These are phyloP conservation scores for Monilinia fructicola DNA, from an alignment of 2,329 filamentous ascomycete species.

Conservation along the genomic window DNA sequence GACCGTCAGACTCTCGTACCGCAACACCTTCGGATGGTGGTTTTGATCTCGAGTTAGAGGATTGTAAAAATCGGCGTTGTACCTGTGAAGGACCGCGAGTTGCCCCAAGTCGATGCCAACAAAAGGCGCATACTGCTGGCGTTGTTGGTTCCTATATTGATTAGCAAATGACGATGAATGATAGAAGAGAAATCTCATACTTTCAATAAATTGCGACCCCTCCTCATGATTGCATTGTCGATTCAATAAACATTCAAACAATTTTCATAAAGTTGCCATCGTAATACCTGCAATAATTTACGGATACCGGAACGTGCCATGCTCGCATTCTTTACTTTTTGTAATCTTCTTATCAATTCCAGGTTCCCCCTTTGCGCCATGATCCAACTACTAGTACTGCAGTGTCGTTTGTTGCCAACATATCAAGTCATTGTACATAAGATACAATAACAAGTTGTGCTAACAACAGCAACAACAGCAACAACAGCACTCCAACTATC, in stretches of 20 bases:
- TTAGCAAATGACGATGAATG: neutral
- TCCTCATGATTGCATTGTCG: conserved; percentile 33
- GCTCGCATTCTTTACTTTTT: neutral
- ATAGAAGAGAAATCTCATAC: conserved; percentile 24
- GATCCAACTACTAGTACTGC: neutral
- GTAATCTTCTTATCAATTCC: no score
- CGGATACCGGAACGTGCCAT: conserved; percentile 25
- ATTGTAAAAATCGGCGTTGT: conserved; percentile 40
- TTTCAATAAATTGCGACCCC: conserved; percentile 37
- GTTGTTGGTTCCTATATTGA: conserved; percentile 34
- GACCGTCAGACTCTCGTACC: conserved; percentile 26
- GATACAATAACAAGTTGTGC: neutral
- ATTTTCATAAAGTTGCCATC: conserved; percentile 15
- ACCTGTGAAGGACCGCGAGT: conserved; percentile 37
- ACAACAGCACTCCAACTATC: no score
- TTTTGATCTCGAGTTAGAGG: conserved; percentile 34
- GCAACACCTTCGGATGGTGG: conserved; percentile 32
- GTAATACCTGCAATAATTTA: conserved; percentile 24
- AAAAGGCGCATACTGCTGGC: conserved; percentile 40
- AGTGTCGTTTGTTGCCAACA: neutral
- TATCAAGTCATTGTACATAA: neutral
- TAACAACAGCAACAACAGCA: no score
- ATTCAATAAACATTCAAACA: conserved; percentile 25
- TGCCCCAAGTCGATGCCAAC: conserved; percentile 39
- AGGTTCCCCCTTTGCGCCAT: no score